Conservation (phyloP, 345 rosid species). For the Adansonia digitata region DNA sequence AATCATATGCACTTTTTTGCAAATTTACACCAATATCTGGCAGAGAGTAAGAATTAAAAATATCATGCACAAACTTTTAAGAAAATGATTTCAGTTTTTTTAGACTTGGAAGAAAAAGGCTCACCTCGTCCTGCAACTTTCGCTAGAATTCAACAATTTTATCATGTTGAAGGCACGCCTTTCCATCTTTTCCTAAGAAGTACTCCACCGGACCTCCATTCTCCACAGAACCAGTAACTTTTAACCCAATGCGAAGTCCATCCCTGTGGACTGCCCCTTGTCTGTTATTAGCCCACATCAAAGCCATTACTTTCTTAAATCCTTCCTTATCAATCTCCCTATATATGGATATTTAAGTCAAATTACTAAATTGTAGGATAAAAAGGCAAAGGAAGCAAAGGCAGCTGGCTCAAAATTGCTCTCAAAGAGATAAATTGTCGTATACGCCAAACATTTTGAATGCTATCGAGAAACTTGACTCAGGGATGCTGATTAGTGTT, state of each 20-base stretch:
- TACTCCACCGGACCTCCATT: conserved; percentile 80
- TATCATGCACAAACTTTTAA: not conserved
- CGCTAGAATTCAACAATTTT: conserved; percentile 70
- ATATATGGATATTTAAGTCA: conserved; percentile 13
- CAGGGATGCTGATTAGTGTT: conserved; percentile 85
- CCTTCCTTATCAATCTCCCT: conserved; percentile 82
- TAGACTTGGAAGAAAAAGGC: conserved; percentile 5
- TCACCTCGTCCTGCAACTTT: conserved; percentile 72
- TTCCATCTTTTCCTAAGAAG: conserved; percentile 90
- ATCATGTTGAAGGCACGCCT: conserved; percentile 52
- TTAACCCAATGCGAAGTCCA: conserved; percentile 64
- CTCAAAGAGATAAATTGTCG: conserved; percentile 23
- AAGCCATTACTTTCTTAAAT: conserved; percentile 88
- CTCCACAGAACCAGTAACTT: conserved; percentile 58
- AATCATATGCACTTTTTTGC: not conserved
- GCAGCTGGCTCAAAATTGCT: conserved; percentile 18
- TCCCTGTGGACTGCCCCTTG: conserved; percentile 73
- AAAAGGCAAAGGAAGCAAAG: conserved; percentile 12
- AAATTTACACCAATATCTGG: not conserved
- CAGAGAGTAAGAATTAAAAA: not conserved
- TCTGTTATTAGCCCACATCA: conserved; percentile 83
- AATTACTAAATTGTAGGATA: conserved; percentile 17
- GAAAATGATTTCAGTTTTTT: not conserved
- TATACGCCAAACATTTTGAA: conserved; percentile 90
- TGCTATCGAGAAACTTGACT: conserved; percentile 73